A percentile compares a stretch with the other conserved stretches of the same genome.
Conservation (phyloP, 1,139 yeast species). For the Wickerhamomyces sp. region DNA sequence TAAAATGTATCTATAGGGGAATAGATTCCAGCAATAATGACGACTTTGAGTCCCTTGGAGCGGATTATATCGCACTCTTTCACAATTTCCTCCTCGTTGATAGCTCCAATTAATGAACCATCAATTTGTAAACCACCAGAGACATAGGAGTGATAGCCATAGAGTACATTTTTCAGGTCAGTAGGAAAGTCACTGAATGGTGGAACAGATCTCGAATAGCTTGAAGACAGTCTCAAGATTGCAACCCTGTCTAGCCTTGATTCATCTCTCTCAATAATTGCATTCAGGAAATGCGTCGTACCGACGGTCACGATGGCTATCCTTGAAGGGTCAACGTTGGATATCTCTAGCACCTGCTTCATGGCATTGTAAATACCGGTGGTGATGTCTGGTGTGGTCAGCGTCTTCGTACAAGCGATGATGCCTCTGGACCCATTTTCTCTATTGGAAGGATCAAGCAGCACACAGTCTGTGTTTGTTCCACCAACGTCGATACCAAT, state of each 20-base stretch:
- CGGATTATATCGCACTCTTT: slow-evolving; percentile 27
- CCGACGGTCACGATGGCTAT: slow-evolving; percentile 34
- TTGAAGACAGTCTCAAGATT: slow-evolving; percentile 32
- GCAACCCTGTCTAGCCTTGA: slow-evolving; percentile 34
- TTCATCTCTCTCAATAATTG: slow-evolving; percentile 34
- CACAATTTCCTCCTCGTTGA: slow-evolving; percentile 27
- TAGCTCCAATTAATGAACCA: slow-evolving; percentile 28
- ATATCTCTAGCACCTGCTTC: slow-evolving; percentile 25
- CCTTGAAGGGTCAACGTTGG: slow-evolving; percentile 19
- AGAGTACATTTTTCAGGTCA: slow-evolving; percentile 27
- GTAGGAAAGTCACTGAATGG: slow-evolving; percentile 37
- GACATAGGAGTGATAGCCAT: slow-evolving; percentile 28
- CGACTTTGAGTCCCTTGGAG: slow-evolving; percentile 24
- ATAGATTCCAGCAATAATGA: slow-evolving; percentile 33
- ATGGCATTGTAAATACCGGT: slow-evolving; percentile 35
- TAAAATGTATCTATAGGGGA: slow-evolving; percentile 26
- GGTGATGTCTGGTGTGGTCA: slow-evolving; percentile 37
- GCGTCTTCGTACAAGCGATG: slow-evolving; percentile 33
- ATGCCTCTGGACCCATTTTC: slow-evolving; percentile 28
- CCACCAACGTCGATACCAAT: slow-evolving; percentile 45
- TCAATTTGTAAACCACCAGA: slow-evolving; percentile 35
- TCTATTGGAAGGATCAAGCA: slow-evolving; percentile 30
- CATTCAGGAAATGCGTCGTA: slow-evolving; percentile 39
- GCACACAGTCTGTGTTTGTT: slow-evolving; percentile 39
- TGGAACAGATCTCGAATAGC: slow-evolving; percentile 27